phyloP scores from a whole-genome alignment of 768 basidiomycete genomes.

The Russula lepida region DNA sequence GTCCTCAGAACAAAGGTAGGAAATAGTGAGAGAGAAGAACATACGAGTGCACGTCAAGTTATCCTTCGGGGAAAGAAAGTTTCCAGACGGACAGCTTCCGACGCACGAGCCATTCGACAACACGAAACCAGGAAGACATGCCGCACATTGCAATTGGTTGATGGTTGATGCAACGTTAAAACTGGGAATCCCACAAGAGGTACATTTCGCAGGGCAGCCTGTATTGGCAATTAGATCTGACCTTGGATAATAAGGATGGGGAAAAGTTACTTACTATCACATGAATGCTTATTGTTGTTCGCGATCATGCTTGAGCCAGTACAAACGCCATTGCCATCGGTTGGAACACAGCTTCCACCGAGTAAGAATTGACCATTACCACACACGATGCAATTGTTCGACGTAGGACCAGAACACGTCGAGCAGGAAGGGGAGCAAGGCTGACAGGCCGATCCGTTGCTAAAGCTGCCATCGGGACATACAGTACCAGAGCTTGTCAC shows the following conservation, averaged over 20 bases:
- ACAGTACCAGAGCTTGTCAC: constrained; percentile 41
- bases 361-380: constrained; percentile 50
- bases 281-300: constrained; percentile 75
- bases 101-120: constrained; percentile 66
- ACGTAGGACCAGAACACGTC: constrained; percentile 61
- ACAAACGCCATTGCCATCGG: constrained; percentile 65
- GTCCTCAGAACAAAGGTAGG: constrained; percentile 13
- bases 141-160: constrained; percentile 61
- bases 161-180: constrained; percentile 63
- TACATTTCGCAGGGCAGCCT: constrained; percentile 83
- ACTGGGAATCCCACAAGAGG: constrained; percentile 62
- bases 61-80: constrained; percentile 62
- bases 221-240: constrained; percentile 13
- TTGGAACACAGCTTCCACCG: constrained; percentile 62
- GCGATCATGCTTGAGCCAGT: constrained; percentile 60
- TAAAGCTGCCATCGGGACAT: constrained; percentile 64
- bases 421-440: constrained; percentile 57
- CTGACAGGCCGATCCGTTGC: constrained; percentile 44
- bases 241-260: not conserved
- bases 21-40: constrained; percentile 24
- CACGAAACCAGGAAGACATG: constrained; percentile 68
- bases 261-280: constrained; percentile 55
- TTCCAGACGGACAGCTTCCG: constrained; percentile 59
- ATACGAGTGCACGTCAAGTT: constrained; percentile 67
- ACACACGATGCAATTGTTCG: constrained; percentile 67